A percentile compares a stretch with the other conserved stretches of the same genome.
These are phyloP conservation scores for Dictyophora rubrovolvata DNA, from an alignment of 768 basidiomycete species.

Conservation along the genomic window DNA sequence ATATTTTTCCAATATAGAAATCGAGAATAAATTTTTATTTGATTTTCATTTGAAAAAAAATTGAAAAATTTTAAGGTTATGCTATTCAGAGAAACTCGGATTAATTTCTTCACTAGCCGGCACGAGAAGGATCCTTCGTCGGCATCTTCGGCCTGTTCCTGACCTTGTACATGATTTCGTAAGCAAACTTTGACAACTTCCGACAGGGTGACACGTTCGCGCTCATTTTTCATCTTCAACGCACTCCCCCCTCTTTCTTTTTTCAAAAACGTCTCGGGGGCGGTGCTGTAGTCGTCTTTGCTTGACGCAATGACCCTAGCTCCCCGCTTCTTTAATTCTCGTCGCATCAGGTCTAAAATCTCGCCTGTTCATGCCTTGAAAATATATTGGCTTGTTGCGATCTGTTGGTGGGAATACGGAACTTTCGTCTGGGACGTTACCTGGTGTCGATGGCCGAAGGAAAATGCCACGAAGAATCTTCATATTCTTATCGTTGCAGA, in stretches of 20 bases:
- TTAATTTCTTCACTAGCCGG: no score
- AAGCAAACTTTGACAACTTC: no score
- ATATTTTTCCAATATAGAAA: no score
- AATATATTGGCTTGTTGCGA: conserved; percentile 47
- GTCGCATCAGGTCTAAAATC: background rate
- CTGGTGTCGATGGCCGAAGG: conserved; percentile 55
- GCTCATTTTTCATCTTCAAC: background rate
- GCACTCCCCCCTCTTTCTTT: background rate
- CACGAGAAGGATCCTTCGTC: no score
- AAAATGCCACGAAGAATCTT: background rate
- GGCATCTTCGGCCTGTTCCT: no score
- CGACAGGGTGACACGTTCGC: background rate
- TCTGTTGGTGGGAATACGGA: conserved; percentile 63
- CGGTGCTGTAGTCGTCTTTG: background rate
- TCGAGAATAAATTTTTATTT: no score
- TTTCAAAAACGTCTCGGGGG: background rate
- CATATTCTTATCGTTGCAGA: conserved; percentile 81
- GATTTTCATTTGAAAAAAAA: no score
- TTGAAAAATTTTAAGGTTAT: no score
- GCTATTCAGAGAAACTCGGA: no score
- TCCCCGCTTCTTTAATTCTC: background rate
- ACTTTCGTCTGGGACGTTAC: conserved; percentile 39
- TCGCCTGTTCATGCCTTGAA: conserved; percentile 33
- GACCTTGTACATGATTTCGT: no score
- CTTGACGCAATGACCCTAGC: background rate